Evolutionary conservation across 495 filamentous ascomycete genomes (phyloP).

Genomic region (Xylaria telfairii): DNA sequence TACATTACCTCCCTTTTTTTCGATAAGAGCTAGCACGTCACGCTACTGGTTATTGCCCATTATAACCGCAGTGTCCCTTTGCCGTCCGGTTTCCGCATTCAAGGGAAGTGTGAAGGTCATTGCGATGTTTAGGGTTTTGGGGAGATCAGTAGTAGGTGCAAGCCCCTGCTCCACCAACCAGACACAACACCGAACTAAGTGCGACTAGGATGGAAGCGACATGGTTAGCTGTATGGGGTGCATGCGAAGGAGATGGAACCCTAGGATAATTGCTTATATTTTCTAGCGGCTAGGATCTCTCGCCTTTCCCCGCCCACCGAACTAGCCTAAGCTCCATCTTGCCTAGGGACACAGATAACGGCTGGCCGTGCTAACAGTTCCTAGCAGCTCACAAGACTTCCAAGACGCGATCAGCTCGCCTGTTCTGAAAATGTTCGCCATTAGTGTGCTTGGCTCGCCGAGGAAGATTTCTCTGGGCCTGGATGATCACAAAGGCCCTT

Average conservation of each 20-base stretch:
- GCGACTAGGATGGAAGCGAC: neutral
- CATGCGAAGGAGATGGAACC: constrained; percentile 7
- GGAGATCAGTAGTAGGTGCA: neutral
- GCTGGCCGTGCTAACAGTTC: neutral
- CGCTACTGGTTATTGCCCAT: neutral
- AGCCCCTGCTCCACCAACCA: neutral
- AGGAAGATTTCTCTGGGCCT: neutral
- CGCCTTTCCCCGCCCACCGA: neutral
- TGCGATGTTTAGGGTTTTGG: neutral
- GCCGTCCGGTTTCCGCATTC: neutral
- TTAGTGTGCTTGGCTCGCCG: neutral
- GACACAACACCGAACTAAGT: neutral
- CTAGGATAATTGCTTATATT: neutral
- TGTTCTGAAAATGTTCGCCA: neutral
- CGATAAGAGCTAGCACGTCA: neutral
- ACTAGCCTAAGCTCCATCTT: constrained; percentile 3
- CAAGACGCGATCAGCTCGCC: neutral
- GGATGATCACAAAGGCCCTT: neutral
- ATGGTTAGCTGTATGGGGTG: constrained; percentile 6
- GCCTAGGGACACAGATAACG: constrained; percentile 15
- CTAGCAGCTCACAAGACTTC: constrained; percentile 7
- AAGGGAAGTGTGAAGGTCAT: neutral
- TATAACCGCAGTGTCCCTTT: neutral
- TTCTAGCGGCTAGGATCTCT: neutral
- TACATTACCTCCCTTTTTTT: neutral